phyloP scores from a whole-genome alignment of 2,329 filamentous ascomycete genomes.

The Pseudogymnoascus sp. region DNA sequence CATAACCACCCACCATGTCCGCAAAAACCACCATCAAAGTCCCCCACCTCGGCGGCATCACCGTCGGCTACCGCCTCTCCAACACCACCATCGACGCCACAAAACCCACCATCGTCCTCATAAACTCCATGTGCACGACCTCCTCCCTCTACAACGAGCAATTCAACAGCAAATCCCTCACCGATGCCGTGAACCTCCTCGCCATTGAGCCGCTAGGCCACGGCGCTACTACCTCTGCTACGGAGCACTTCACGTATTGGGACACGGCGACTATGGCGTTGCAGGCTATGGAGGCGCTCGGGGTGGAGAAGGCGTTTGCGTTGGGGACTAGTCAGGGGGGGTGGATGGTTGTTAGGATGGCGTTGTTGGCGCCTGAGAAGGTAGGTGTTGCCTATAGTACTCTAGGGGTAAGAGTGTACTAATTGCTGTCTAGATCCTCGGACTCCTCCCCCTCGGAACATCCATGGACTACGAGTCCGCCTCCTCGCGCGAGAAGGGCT shows the following conservation, averaged over 20 bases:
- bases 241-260: slow-evolving; percentile 50
- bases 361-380: slow-evolving; percentile 42
- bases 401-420: background rate
- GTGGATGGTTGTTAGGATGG: slow-evolving; percentile 46
- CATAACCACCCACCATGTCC: slow-evolving; percentile 21
- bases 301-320: slow-evolving; percentile 42
- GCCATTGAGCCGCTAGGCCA: slow-evolving; percentile 49
- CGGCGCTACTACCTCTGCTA: slow-evolving; percentile 35
- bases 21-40: slow-evolving; percentile 38
- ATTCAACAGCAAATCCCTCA: slow-evolving; percentile 36
- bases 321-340: slow-evolving; percentile 48
- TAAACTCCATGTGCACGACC: slow-evolving; percentile 48
- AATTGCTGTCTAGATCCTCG: slow-evolving; percentile 35
- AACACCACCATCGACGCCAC: slow-evolving; percentile 37
- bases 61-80: slow-evolving; percentile 37
- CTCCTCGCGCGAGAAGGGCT: slow-evolving; percentile 39
- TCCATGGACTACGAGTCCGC: slow-evolving; percentile 49
- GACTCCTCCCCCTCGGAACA: slow-evolving; percentile 43
- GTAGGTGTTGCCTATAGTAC: slow-evolving; percentile 24
- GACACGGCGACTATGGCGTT: slow-evolving; percentile 48
- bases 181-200: slow-evolving; percentile 40
- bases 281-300: slow-evolving; percentile 48
- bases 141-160: slow-evolving; percentile 40
- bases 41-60: slow-evolving; percentile 43
- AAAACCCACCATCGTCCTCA: slow-evolving; percentile 46